phyloP scores from a whole-genome alignment of 2,329 filamentous ascomycete genomes.

The Botrytis byssoidea region DNA sequence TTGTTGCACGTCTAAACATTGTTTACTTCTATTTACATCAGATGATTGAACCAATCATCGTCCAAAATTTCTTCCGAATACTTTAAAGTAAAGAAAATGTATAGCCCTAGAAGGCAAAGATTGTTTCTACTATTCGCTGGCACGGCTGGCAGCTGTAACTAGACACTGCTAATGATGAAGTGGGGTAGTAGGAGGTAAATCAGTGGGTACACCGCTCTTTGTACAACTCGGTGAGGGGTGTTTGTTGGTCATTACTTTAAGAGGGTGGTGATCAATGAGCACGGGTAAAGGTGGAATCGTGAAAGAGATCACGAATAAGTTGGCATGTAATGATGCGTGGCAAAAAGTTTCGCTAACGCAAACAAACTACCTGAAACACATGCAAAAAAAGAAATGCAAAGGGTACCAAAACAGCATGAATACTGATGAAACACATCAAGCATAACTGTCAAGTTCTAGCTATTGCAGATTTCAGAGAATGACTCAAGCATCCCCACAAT shows the following conservation, averaged over 20 bases:
- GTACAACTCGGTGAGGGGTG: background rate
- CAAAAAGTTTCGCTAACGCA: background rate
- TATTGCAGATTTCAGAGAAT: background rate
- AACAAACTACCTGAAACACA: background rate
- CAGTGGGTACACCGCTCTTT: background rate
- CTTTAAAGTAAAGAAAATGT: background rate
- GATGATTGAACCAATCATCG: background rate
- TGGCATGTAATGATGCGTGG: background rate
- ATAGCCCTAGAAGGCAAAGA: background rate
- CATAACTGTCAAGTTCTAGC: background rate
- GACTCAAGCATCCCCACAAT: too few species aligned
- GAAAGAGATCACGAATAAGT: background rate
- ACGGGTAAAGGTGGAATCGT: background rate
- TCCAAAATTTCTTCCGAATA: background rate
- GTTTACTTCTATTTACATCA: slow-evolving; percentile 5
- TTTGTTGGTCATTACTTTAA: background rate
- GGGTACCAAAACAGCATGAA: background rate
- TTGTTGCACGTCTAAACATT: slow-evolving; percentile 7
- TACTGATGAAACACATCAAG: background rate
- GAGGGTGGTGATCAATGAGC: background rate
- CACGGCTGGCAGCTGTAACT: background rate
- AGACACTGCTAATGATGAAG: background rate
- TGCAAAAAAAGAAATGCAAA: background rate
- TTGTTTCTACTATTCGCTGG: background rate
- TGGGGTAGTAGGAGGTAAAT: background rate